Percentiles rank a stretch among this genome's conserved stretches.
These are phyloP conservation scores for Endocarpon pusillum DNA, from an alignment of 495 filamentous ascomycete species.

Conservation along the genomic window DNA sequence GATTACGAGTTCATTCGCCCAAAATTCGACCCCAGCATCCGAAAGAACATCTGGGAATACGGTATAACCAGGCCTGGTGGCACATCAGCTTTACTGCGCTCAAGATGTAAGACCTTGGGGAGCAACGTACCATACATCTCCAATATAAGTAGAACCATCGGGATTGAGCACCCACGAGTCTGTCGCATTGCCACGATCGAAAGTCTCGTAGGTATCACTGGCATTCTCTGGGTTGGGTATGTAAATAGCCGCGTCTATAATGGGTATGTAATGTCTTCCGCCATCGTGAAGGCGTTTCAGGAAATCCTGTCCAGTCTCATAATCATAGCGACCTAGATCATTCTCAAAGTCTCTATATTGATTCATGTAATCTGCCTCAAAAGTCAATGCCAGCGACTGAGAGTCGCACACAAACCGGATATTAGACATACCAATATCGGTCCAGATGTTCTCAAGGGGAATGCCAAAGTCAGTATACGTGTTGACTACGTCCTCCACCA, in stretches of 20 bases:
- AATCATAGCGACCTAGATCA: slow-evolving; percentile 31
- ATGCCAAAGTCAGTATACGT: slow-evolving; percentile 43
- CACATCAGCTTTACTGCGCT: no score
- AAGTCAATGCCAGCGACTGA: slow-evolving; percentile 40
- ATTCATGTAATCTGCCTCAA: slow-evolving; percentile 36
- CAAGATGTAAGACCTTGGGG: no score
- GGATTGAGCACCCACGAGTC: slow-evolving; percentile 47
- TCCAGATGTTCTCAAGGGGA: slow-evolving; percentile 55
- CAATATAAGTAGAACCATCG: slow-evolving; percentile 38
- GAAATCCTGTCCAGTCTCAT: slow-evolving; percentile 38
- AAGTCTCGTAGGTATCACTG: slow-evolving; percentile 38
- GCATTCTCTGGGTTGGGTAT: slow-evolving; percentile 55
- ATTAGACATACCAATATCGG: background rate
- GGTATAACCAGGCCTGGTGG: slow-evolving; percentile 49
- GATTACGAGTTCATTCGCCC: slow-evolving; percentile 46
- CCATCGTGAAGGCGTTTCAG: slow-evolving; percentile 44
- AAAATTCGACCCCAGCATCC: slow-evolving; percentile 44
- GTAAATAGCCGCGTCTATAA: slow-evolving; percentile 73
- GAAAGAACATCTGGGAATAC: slow-evolving; percentile 49
- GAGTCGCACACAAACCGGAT: background rate
- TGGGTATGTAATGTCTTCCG: slow-evolving; percentile 62
- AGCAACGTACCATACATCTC: slow-evolving; percentile 12
- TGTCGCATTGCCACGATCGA: slow-evolving; percentile 41
- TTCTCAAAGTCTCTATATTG: slow-evolving; percentile 42
- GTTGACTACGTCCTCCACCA: slow-evolving; percentile 35